Evolutionary conservation across 768 basidiomycete species (phyloP), one percentile per base, ranked within the genome.

Genomic region (Boletellus ananiceps): DNA sequence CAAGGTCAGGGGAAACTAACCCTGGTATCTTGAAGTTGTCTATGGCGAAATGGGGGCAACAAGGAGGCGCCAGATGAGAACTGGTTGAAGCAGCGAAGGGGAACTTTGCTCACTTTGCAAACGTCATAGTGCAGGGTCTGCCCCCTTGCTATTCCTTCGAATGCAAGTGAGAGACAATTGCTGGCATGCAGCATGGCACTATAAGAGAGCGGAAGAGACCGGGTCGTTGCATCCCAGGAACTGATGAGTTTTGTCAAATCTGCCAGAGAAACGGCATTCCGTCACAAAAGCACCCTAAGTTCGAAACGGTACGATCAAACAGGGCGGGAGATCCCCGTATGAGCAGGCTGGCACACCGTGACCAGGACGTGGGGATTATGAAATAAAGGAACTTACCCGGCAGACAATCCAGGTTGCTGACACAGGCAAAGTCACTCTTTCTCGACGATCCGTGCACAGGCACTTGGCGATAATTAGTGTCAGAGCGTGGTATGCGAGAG

Each of bases 11-110:
- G 32, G 31, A 34, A n/a, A 49, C 62, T 40, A 52, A 80, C 86
- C 74, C 84, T 83, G 1, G 80, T 82, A 59, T 88, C 84, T 56
- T 80, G 71, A n/a, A 88, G 71, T 63, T 86, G 82, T 54, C 86
- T 87, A 50, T 12, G n/a, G 31, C 44, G 15, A 51, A 44, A 39
- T 5, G 38, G 34, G 7, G 37, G 18, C 3, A 36, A 41, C 14
- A 35, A n/a, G 29, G 15, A 8, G 5, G 40, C 9, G 2, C 27
- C 33, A 14, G n/a, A 31, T 58, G 29, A 49, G 40, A 19, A 43
- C 47, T 29, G 23, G 13, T 8, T 35, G 8, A 33, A n/a, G 1
- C 18, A 21, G 11, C 13, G 21, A 45, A 41, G 23, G 38, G 39
- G 7, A 25, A 19, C 27, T 27, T 8, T 16, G 62, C 74, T 57